Evolutionary conservation across 805 yeast species (phyloP), one percentile per base, ranked within the genome.

Genomic region (Teunomyces pallodes): DNA sequence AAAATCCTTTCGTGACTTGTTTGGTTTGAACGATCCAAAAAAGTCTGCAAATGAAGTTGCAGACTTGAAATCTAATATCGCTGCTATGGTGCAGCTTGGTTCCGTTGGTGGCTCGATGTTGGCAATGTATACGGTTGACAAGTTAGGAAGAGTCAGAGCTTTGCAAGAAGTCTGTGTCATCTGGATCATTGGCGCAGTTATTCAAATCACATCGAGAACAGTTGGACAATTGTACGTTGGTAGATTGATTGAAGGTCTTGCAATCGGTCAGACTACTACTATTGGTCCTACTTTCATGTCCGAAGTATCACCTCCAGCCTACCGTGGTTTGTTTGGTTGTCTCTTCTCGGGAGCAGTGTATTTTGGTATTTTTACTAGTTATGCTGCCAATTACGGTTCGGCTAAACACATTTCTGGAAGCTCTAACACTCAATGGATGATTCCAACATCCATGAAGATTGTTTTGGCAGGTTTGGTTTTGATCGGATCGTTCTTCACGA

Each of bases 261-360:
- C 79, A 20, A 67, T 81, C 45, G 84, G 86, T n/a, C 79, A 79
- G 54, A 76, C 84, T 7, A 75, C 78, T 8, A 79, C 80, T 13
- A 69, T 76, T 50, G 84, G 83, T 5, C 84, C 84, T 10, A 69
- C 79, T 45, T 80, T 79, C 54, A 58, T 79, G 42, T 71, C 81
- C 3, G 86, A 81, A 57, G 72, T 77, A 32, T 68, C 83, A 12
- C 84, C 86, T 14, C 67, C 71, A 36, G 64, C 74, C 30, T 72
- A 77, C 47, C 69, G 85, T 61, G 84, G 84, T 36, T 54, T 77
- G 43, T 74, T 80, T 56, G 74, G 71, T 42, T 75, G 81, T 64
- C 62, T 79, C 33, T 81, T 79, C 57, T 75, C 82, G 3, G 84
- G 85, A 50, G 77, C 82, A 7, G 84, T 81, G 31, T 80, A 80